Evolutionary conservation across 352 stramenopile genomes (phyloP), one percentile per base, ranked within the genome.

Genomic region (Thraustochytrium sp.): DNA sequence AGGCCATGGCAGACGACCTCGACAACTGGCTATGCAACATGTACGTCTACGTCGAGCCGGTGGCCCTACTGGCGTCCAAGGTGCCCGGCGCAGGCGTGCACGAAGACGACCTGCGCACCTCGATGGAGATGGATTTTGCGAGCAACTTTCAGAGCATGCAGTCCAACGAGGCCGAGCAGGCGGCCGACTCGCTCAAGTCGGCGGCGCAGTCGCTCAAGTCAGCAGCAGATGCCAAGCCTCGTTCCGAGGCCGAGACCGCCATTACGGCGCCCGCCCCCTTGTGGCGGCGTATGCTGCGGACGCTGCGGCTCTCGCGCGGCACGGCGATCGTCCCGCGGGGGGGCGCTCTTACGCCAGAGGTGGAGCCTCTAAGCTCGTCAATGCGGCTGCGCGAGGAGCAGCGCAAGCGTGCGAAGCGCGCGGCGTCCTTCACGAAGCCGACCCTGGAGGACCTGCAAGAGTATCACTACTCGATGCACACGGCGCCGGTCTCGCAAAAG

Each of bases 21-120:
- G 68, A 80, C 26, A 9, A 34, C 51, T 80, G 68, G 68, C 68
- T 80, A 37, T 8, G 68, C 42, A 80, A 80, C 42, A 48, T 64
- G 26, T 80, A 80, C 37, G n/a, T 80, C 26, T 34, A 44, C 31
- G 68, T 80, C 21, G 68, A 80, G 49, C 62, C 62, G 31, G 62
- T 53, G 16, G 29, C 16, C 44, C 8, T 26, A 0, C 9, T 4
- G 8, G 40, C 23, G 40, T 72, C 59, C 34, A 38, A 9, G 0
- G 36, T 29, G 9, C 13, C 23, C 59, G 59, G 46, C 36, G 16
- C 46, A 11, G 59, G 36, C 29, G n/a, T n/a, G n/a, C n/a, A 38
- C 46, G 18, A 65, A 29, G 2, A 65, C 18, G 59, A 44, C 40
- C 59, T 72, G 16, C 34, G 3, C 1, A 31, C 40, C 40, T 49